phyloP scores from a whole-genome alignment of 1,284 basidiomycete genomes.

The Hortiboletus rubellus region DNA sequence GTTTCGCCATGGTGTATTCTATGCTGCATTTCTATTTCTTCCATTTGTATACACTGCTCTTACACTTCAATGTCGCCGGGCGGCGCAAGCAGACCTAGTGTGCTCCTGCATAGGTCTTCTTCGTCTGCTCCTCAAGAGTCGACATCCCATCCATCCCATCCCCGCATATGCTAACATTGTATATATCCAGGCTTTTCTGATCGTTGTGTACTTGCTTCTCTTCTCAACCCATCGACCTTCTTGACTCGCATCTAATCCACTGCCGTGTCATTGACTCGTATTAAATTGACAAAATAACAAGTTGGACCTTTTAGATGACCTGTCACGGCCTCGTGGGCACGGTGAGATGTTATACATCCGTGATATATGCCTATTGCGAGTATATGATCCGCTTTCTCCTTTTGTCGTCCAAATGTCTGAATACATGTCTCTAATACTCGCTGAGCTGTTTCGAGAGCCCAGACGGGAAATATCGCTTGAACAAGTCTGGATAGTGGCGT shows the following conservation, averaged over 20 bases:
- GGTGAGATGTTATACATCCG: too few relatives aligned
- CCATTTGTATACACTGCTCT: conserved; percentile 51
- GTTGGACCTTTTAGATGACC: conserved; percentile 11
- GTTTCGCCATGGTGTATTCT: conserved; percentile 45
- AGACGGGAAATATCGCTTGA: conserved; percentile 66
- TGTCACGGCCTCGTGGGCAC: too few relatives aligned
- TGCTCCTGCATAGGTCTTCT: conserved; percentile 4
- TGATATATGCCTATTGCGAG: too few relatives aligned
- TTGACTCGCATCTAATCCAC: conserved; percentile 37
- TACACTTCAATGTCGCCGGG: conserved; percentile 39
- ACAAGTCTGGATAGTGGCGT: conserved; percentile 70
- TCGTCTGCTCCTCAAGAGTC: conserved; percentile 3
- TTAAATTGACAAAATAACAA: conserved; percentile 14
- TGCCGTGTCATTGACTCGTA: conserved; percentile 27
- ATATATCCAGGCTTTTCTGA: conserved; percentile 31
- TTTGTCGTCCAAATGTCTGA: background rate
- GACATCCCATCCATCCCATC: conserved; percentile 5
- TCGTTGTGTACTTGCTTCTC: conserved; percentile 31
- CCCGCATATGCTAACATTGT: conserved; percentile 28
- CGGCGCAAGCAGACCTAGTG: conserved; percentile 32
- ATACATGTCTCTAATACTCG: conserved; percentile 17
- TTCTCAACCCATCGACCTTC: conserved; percentile 11
- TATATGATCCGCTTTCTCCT: background rate
- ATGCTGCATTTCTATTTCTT: conserved; percentile 51
- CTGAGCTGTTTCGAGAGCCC: conserved; percentile 42